A percentile compares a stretch with the other conserved stretches of the same genome.
phyloP scores from a whole-genome alignment of 306 rosid genomes.

The Mucuna pruriens region DNA sequence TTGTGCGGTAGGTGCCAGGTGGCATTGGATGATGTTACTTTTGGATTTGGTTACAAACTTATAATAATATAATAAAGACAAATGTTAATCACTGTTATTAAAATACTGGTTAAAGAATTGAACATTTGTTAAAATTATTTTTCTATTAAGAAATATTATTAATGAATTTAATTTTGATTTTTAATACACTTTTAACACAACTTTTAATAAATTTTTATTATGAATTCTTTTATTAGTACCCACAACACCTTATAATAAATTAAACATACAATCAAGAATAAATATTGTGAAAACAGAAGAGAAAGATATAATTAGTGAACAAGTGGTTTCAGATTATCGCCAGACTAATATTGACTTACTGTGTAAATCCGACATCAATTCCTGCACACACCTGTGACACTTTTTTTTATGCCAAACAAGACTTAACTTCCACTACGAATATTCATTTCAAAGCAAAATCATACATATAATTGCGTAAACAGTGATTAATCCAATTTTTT shows the following conservation, averaged over 20 bases:
- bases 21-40: slow-evolving; percentile 43
- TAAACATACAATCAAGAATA: background rate
- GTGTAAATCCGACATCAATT: slow-evolving; percentile 15
- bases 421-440: background rate
- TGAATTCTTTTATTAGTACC: background rate
- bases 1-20: slow-evolving; percentile 40
- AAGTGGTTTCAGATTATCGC: background rate
- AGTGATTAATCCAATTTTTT: background rate
- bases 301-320: background rate
- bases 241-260: background rate
- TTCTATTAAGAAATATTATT: background rate
- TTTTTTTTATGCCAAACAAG: background rate
- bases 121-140: background rate
- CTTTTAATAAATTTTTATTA: background rate
- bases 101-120: background rate
- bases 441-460: background rate
- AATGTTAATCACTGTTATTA: background rate
- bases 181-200: background rate
- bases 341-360: slow-evolving; percentile 18
- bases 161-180: background rate
- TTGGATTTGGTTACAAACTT: background rate
- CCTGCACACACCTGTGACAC: background rate
- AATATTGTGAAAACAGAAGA: background rate
- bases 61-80: background rate
- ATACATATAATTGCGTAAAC: background rate